Conservation (phyloP, 2,329 filamentous ascomycete genomes). For the Aspergillus neotritici region DNA sequence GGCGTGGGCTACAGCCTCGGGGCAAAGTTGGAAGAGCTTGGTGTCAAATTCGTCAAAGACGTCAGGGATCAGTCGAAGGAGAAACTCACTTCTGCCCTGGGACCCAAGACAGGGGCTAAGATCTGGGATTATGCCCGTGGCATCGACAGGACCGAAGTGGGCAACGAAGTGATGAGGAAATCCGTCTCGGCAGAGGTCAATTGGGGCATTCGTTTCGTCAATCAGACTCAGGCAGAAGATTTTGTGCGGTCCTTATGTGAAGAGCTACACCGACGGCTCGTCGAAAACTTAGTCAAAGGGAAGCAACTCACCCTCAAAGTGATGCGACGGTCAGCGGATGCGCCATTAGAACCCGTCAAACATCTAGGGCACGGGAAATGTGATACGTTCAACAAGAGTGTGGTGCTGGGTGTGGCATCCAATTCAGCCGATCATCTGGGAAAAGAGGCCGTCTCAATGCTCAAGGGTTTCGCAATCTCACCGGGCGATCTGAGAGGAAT, state of each 20-base stretch:
- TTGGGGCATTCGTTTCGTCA: conserved; percentile 95
- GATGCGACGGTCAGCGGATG: conserved; percentile 80
- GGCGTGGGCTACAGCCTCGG: conserved; percentile 90
- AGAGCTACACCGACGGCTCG: conserved; percentile 72
- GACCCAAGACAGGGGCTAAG: conserved; percentile 88
- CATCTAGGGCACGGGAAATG: conserved; percentile 94
- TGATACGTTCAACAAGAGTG: conserved; percentile 86
- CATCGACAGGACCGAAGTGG: conserved; percentile 79
- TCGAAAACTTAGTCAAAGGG: conserved; percentile 81
- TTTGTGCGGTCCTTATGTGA: conserved; percentile 80
- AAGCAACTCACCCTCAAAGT: conserved; percentile 89
- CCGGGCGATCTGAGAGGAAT: conserved; percentile 90
- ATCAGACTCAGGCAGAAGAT: conserved; percentile 84
- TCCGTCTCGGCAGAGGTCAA: conserved; percentile 97
- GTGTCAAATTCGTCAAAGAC: conserved; percentile 75
- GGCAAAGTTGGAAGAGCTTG: conserved; percentile 80
- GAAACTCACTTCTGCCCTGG: conserved; percentile 64
- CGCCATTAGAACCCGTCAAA: conserved; percentile 85
- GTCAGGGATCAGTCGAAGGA: conserved; percentile 73
- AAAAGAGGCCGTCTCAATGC: conserved; percentile 77
- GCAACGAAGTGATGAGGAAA: conserved; percentile 77
- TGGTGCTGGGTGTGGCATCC: conserved; percentile 76
- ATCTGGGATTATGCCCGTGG: conserved; percentile 86
- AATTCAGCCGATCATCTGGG: conserved; percentile 65
- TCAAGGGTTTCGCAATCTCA: conserved; percentile 75